phyloP scores from a whole-genome alignment of 306 rosid species.

The Castanospermum australe region DNA sequence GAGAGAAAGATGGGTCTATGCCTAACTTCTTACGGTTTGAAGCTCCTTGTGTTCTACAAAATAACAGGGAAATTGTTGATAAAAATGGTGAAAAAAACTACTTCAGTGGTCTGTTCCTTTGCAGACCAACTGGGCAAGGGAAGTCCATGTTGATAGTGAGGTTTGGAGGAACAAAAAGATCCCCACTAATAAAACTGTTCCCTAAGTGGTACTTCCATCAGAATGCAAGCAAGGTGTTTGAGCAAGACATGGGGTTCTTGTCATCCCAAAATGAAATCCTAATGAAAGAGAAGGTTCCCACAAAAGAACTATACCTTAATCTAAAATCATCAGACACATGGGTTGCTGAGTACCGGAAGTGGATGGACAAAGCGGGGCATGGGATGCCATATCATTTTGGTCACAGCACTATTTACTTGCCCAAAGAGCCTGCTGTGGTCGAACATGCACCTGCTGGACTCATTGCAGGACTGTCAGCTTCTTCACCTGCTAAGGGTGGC shows the following conservation, averaged over 20 bases:
- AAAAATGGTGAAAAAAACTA: conserved; percentile 60
- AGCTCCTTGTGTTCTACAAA: conserved; percentile 92
- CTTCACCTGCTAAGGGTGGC: conserved; percentile 84
- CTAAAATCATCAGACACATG: conserved; percentile 87
- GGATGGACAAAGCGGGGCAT: conserved; percentile 99
- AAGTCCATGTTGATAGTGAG: conserved; percentile 91
- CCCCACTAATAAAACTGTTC: conserved; percentile 55
- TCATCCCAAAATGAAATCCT: conserved; percentile 91
- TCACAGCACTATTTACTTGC: conserved; percentile 78
- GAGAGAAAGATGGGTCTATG: conserved; percentile 46
- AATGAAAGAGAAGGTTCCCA: conserved; percentile 78
- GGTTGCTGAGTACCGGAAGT: conserved; percentile 88
- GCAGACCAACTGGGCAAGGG: conserved; percentile 96
- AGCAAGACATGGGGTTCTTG: conserved; percentile 98
- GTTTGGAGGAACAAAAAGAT: conserved; percentile 72
- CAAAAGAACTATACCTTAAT: conserved; percentile 76
- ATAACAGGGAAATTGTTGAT: conserved; percentile 61
- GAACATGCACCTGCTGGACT: conserved; percentile 95
- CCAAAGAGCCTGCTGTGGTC: conserved; percentile 84
- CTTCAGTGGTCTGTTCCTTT: conserved; percentile 82
- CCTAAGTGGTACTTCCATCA: conserved; percentile 95
- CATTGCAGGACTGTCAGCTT: conserved; percentile 72
- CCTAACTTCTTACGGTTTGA: conserved; percentile 69
- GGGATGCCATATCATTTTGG: conserved; percentile 99
- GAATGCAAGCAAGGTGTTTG: conserved; percentile 91